Conservation (phyloP, 257 asterid species). For the Solanum chmielewskii region DNA sequence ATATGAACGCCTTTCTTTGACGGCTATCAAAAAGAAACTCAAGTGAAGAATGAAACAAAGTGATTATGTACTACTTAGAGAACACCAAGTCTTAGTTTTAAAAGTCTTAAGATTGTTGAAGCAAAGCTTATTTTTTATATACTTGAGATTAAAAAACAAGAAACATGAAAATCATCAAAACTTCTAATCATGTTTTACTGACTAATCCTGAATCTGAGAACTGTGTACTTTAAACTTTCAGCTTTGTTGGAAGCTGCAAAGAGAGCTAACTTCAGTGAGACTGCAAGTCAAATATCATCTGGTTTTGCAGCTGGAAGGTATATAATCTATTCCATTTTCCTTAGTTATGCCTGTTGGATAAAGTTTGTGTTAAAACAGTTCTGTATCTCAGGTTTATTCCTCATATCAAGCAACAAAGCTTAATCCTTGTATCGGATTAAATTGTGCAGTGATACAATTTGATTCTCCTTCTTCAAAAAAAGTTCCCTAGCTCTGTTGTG, state of each 20-base stretch:
- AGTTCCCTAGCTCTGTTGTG: neutral
- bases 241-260: conserved; percentile 85
- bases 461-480: neutral
- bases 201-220: neutral
- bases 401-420: neutral
- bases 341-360: neutral
- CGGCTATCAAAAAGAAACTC: neutral
- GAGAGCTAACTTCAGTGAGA: conserved; percentile 61
- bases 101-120: neutral
- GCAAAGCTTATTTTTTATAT: neutral
- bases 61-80: neutral
- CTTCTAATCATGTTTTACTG: neutral
- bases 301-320: conserved; percentile 94
- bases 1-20: neutral
- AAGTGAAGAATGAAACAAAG: neutral
- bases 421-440: neutral
- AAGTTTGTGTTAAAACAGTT: neutral
- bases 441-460: neutral
- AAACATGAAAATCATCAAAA: neutral
- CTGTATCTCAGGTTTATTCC: neutral
- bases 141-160: neutral
- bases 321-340: neutral
- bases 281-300: conserved; percentile 40
- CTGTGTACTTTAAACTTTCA: conserved; percentile 16
- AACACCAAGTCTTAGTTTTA: neutral